A percentile compares a stretch with the other conserved stretches of the same genome.
Conservation (phyloP, 352 stramenopile genomes). For the Phytophthora litchii region DNA sequence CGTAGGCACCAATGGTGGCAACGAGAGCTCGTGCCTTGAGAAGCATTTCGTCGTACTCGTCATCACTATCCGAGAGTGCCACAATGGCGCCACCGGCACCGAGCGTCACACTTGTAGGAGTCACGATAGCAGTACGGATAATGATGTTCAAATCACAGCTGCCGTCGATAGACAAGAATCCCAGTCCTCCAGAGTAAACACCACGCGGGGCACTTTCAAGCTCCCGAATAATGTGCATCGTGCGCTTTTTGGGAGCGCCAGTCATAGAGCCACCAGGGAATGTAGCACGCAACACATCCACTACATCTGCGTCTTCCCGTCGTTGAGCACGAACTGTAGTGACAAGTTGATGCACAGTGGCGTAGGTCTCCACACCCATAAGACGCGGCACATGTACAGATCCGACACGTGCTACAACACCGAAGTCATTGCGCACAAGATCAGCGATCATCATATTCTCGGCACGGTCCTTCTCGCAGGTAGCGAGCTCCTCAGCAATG, state of each 20-base stretch:
- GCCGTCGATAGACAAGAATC: conserved; percentile 95
- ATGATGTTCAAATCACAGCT: conserved; percentile 98
- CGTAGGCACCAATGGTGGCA: conserved; percentile 58
- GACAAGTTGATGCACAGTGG: conserved; percentile 98
- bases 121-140: conserved; percentile 95
- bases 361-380: conserved; percentile 96
- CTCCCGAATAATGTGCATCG: conserved; percentile 95
- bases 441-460: conserved; percentile 99
- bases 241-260: conserved; percentile 96
- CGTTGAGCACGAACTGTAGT: conserved; percentile 92
- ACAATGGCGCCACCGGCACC: conserved; percentile 97
- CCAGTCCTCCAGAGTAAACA: conserved; percentile 96
- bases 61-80: conserved; percentile 92
- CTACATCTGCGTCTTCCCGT: conserved; percentile 50
- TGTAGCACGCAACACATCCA: conserved; percentile 93
- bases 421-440: conserved; percentile 96
- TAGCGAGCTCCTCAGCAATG: conserved; percentile 77
- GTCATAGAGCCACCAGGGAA: conserved; percentile 99
- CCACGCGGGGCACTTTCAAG: conserved; percentile 91
- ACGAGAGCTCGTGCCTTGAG: conserved; percentile 87
- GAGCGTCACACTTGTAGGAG: conserved; percentile 76
- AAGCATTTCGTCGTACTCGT: conserved; percentile 95
- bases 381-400: conserved; percentile 93
- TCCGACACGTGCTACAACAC: conserved; percentile 91
- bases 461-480: conserved; percentile 93